Evolutionary conservation across 805 yeast genomes (phyloP).

Genomic region (Zygotorulaspora danielsina): DNA sequence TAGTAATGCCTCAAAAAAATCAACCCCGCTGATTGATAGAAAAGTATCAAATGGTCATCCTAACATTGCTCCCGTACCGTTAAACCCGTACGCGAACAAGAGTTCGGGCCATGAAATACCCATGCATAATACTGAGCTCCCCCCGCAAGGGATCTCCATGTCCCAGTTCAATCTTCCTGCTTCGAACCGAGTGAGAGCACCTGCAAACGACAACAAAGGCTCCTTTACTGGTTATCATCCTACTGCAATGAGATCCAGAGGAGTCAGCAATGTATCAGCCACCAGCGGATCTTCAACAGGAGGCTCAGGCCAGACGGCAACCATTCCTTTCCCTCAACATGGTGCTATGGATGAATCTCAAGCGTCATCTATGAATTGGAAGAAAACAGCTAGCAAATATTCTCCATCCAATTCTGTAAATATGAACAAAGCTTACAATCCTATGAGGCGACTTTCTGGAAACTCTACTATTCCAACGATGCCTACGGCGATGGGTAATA

Average conservation of each 20-base stretch:
- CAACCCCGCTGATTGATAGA: neutral
- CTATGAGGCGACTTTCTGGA: slow-evolving; percentile 1
- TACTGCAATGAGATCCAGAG: slow-evolving; percentile 18
- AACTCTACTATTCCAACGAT: neutral
- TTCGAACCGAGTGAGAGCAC: slow-evolving; percentile 5
- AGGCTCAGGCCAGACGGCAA: neutral
- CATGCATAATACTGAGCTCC: neutral
- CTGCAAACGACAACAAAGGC: slow-evolving; percentile 4
- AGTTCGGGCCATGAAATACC: slow-evolving; percentile 2
- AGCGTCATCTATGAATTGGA: slow-evolving; percentile 3
- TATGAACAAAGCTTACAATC: slow-evolving; percentile 1
- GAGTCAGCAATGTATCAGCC: slow-evolving; percentile 26
- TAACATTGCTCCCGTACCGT: slow-evolving; percentile 6
- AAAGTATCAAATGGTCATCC: neutral
- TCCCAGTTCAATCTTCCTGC: slow-evolving; percentile 11
- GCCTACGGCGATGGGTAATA: neutral
- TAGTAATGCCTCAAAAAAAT: slow-evolving; percentile 8
- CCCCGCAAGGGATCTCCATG: slow-evolving; percentile 12
- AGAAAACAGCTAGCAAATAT: slow-evolving; percentile 7
- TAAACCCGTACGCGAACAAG: slow-evolving; percentile 19
- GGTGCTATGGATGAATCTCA: neutral
- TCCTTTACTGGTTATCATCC: slow-evolving; percentile 2
- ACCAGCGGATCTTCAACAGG: slow-evolving; percentile 2
- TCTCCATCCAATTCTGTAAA: slow-evolving; percentile 10
- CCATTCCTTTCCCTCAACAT: slow-evolving; percentile 4